phyloP scores from a whole-genome alignment of 106 monocot genomes.

The Dendrobium nobile region DNA sequence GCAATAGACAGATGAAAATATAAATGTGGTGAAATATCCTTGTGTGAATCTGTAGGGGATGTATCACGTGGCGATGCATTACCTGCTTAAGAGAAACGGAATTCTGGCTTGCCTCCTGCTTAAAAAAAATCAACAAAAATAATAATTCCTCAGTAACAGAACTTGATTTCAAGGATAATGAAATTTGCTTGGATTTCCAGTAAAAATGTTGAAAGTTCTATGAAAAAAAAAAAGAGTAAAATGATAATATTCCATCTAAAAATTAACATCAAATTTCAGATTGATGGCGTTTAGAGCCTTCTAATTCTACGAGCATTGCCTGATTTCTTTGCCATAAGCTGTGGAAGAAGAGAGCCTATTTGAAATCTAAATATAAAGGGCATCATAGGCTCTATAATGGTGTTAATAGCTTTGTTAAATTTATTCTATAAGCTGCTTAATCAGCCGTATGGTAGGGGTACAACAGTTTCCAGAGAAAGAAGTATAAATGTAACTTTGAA shows the following conservation, averaged over 20 bases:
- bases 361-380: too few species aligned
- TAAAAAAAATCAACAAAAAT: slow-evolving; percentile 15
- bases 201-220: not conserved
- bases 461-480: too few species aligned
- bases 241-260: not conserved
- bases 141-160: not conserved
- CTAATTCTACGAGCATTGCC: too few species aligned
- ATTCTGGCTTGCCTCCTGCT: slow-evolving; percentile 35
- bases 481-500: too few species aligned
- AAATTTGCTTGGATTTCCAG: not conserved
- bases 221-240: not conserved
- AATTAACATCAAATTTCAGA: too few species aligned
- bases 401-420: too few species aligned
- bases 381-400: too few species aligned
- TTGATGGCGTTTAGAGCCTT: too few species aligned
- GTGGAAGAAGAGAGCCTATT: too few species aligned
- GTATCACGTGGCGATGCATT: slow-evolving; percentile 6
- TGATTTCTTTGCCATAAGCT: too few species aligned
- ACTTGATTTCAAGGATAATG: not conserved
- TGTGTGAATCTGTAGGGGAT: slow-evolving; percentile 17
- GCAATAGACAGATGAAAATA: slow-evolving; percentile 90
- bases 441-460: too few species aligned
- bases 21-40: slow-evolving; percentile 72
- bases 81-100: slow-evolving; percentile 47
- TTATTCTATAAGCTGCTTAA: too few species aligned